A percentile compares a stretch with the other conserved stretches of the same genome.
These are phyloP conservation scores for Goffeauzyma gilvescens DNA, from an alignment of 768 basidiomycete genomes.

Conservation along the genomic window DNA sequence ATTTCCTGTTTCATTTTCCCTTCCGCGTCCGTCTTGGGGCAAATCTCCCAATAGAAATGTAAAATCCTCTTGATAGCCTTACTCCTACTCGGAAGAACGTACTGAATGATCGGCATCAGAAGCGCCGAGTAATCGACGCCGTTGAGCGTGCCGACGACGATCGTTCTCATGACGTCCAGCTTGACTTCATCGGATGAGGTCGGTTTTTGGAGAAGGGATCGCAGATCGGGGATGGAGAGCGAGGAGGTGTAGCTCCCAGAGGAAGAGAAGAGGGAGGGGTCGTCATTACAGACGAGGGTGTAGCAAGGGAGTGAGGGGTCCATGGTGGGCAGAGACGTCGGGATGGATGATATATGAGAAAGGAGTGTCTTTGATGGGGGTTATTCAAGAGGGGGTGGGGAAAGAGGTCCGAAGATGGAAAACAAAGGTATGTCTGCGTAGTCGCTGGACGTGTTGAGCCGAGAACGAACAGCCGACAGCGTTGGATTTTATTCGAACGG, in stretches of 20 bases:
- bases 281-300: conserved; percentile 32
- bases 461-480: no score
- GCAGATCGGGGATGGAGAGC: conserved; percentile 54
- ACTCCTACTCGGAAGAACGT: conserved; percentile 80
- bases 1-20: conserved; percentile 99
- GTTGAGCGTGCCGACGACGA: conserved; percentile 83
- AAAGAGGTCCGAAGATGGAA: no score
- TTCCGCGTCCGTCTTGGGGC: conserved; percentile 88
- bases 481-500: no score
- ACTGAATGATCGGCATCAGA: conserved; percentile 98
- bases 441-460: no score
- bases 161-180: conserved; percentile 82
- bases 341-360: no score
- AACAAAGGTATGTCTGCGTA: no score
- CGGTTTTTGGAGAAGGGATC: conserved; percentile 70
- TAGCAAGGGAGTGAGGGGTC: conserved; percentile 29
- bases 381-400: no score
- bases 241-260: no score
- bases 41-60: conserved; percentile 42
- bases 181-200: conserved; percentile 94
- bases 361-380: no score
- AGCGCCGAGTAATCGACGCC: conserved; percentile 78
- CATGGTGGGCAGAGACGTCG: conserved; percentile 22
- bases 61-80: conserved; percentile 93
- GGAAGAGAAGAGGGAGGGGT: no score